Conservation (phyloP, 768 basidiomycete species). For the Termitomyces sp. region DNA sequence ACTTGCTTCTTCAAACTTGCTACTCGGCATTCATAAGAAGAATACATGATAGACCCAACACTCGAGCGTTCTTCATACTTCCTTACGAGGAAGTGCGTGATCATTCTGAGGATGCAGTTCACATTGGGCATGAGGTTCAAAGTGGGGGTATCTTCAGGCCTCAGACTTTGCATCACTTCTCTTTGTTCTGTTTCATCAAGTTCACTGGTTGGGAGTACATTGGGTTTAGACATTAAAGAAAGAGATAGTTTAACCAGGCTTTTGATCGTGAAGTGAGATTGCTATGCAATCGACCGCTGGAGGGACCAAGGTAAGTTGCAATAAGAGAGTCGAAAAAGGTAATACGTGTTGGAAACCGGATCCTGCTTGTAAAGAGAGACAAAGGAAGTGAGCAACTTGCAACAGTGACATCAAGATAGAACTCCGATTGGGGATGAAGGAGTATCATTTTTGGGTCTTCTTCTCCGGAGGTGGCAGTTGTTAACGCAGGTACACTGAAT, state of each 20-base stretch:
- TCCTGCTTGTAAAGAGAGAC: background rate
- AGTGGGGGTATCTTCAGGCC: constrained; percentile 9
- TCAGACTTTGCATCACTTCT: constrained; percentile 4
- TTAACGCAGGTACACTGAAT: too few relatives aligned
- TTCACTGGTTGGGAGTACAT: constrained; percentile 2
- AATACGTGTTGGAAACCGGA: constrained; percentile 10
- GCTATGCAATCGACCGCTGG: background rate
- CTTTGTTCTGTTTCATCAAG: constrained; percentile 4
- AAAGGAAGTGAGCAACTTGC: too few relatives aligned
- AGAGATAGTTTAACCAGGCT: background rate
- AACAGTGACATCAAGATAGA: background rate
- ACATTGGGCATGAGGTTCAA: background rate
- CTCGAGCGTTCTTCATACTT: background rate
- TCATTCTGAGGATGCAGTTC: background rate
- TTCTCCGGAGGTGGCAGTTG: too few relatives aligned
- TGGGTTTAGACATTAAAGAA: background rate
- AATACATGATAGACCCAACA: background rate
- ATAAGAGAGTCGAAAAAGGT: background rate
- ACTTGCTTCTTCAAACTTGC: background rate
- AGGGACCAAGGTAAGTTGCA: too few relatives aligned
- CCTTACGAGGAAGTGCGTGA: background rate
- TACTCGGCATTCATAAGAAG: background rate
- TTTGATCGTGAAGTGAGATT: background rate
- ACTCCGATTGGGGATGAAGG: constrained; percentile 11
- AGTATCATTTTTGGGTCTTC: constrained; percentile 8